A percentile compares a stretch with the other conserved stretches of the same genome.
phyloP scores from a whole-genome alignment of 2,329 filamentous ascomycete species.

The Paecilomyces dactylethromorphus region DNA sequence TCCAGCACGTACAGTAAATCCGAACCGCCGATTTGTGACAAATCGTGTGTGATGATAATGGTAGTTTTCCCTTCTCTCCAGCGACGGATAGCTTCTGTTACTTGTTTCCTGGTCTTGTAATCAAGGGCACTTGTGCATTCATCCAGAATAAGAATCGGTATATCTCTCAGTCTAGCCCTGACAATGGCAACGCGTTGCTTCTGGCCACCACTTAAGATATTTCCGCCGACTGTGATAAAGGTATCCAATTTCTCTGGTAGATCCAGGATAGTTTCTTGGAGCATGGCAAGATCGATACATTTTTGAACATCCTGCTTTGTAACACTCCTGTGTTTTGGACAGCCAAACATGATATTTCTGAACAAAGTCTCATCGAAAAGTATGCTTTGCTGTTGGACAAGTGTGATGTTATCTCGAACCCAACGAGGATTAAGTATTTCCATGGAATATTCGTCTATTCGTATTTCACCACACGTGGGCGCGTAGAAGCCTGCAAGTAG shows the following conservation, averaged over 20 bases:
- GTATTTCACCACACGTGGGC: slow-evolving; percentile 57
- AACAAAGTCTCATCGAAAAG: slow-evolving; percentile 77
- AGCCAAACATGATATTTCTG: slow-evolving; percentile 71
- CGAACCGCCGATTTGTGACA: slow-evolving; percentile 62
- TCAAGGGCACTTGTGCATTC: slow-evolving; percentile 86
- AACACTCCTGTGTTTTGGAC: slow-evolving; percentile 42
- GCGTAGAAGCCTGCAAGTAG: slow-evolving; percentile 73
- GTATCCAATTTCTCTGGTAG: slow-evolving; percentile 70
- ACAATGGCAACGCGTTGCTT: slow-evolving; percentile 75
- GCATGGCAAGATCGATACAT: slow-evolving; percentile 61
- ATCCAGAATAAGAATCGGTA: slow-evolving; percentile 76
- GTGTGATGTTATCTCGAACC: slow-evolving; percentile 69
- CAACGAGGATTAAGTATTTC: slow-evolving; percentile 59
- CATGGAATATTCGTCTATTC: slow-evolving; percentile 60
- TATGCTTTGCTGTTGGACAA: slow-evolving; percentile 75
- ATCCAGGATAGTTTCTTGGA: slow-evolving; percentile 59
- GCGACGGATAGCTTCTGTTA: slow-evolving; percentile 67
- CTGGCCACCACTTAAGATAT: slow-evolving; percentile 75
- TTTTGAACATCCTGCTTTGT: slow-evolving; percentile 50
- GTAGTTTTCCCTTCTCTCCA: slow-evolving; percentile 82
- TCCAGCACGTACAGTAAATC: slow-evolving; percentile 82
- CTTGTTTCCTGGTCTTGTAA: slow-evolving; percentile 56
- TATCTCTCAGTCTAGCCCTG: slow-evolving; percentile 67
- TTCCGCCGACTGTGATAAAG: slow-evolving; percentile 61
- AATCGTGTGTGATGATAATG: slow-evolving; percentile 87